Evolutionary conservation across 306 rosid genomes (phyloP).

Genomic region (Ceratonia siliqua): DNA sequence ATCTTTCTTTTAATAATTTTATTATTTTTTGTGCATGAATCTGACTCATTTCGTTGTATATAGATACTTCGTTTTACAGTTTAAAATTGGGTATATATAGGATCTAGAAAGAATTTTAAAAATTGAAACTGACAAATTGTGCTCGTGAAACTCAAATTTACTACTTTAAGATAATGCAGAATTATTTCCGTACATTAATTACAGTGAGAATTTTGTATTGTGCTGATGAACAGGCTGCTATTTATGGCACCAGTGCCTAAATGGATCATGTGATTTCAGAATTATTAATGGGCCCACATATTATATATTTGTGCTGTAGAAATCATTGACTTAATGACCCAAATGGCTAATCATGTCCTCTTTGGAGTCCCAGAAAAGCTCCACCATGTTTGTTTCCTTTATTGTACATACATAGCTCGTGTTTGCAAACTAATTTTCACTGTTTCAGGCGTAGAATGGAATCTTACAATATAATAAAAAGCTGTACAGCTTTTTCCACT

Average conservation of each 20-base stretch:
- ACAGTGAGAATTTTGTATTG: neutral
- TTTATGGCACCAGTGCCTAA: neutral
- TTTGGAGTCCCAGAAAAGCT: constrained; percentile 16
- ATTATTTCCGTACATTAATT: neutral
- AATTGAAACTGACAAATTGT: too few species aligned
- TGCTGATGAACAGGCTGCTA: neutral
- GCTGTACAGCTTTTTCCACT: constrained; percentile 33
- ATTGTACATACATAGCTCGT: neutral
- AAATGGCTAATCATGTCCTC: constrained; percentile 16
- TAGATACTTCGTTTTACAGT: too few species aligned
- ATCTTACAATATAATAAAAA: constrained; percentile 36
- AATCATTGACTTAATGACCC: neutral
- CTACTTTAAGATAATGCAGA: too few species aligned
- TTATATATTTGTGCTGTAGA: neutral
- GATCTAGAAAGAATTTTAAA: too few species aligned
- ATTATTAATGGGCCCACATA: constrained; percentile 19
- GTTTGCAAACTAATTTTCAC: constrained; percentile 35
- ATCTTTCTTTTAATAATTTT: too few species aligned
- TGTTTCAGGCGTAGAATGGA: constrained; percentile 37
- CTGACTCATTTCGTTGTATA: too few species aligned
- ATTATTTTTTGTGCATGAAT: too few species aligned
- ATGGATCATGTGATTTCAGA: constrained; percentile 13
- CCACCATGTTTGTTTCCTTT: constrained; percentile 28
- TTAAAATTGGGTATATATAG: too few species aligned
- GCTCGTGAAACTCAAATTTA: too few species aligned